These are phyloP conservation scores for Epicoccum sorghinum DNA, from an alignment of 2,329 filamentous ascomycete genomes.

Conservation along the genomic window DNA sequence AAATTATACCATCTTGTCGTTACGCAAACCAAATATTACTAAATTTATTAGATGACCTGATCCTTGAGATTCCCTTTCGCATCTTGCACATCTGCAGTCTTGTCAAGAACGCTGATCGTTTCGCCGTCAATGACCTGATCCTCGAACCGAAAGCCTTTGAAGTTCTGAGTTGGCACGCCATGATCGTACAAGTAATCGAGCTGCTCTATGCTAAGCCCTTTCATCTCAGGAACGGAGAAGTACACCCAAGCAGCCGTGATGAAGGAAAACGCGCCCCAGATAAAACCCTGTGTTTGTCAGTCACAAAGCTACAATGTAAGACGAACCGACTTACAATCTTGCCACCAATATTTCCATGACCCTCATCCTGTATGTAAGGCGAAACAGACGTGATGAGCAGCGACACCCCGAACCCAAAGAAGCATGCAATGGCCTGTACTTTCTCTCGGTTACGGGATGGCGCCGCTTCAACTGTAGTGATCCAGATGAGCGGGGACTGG, in stretches of 20 bases:
- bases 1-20: too few species aligned
- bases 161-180: too few species aligned
- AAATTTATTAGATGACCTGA: too few species aligned
- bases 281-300: background rate
- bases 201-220: background rate
- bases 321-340: background rate
- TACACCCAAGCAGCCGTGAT: slow-evolving; percentile 1
- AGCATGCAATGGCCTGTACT: background rate
- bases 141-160: too few species aligned
- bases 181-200: background rate
- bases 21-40: too few species aligned
- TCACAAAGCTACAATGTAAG: too few species aligned
- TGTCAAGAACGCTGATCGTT: too few species aligned
- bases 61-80: too few species aligned
- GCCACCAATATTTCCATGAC: background rate
- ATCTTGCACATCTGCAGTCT: too few species aligned
- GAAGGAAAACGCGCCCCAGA: background rate
- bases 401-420: background rate
- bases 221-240: background rate
- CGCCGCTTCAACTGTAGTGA: background rate
- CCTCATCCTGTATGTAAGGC: background rate
- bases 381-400: background rate
- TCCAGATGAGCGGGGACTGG: background rate
- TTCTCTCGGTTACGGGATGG: background rate
- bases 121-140: too few species aligned